Percentiles rank a stretch among this genome's conserved stretches.
Evolutionary conservation across 169 alveolate genomes (phyloP).

Genomic region (Theileria orientalis): DNA sequence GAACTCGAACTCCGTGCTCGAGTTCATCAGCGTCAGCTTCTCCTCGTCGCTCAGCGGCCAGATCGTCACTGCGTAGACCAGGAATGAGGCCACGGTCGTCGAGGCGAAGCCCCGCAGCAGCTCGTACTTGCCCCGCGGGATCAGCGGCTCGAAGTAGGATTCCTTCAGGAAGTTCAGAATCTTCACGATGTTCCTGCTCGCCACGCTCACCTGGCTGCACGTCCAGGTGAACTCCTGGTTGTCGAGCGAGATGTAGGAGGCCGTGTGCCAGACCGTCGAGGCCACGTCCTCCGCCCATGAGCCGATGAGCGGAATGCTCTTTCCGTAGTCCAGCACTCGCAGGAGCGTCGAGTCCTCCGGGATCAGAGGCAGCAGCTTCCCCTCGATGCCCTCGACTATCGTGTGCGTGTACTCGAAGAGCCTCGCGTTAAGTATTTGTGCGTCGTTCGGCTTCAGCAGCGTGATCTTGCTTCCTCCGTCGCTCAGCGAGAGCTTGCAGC

Average conservation of each 20-base stretch:
- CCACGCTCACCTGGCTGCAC: constrained; percentile 41
- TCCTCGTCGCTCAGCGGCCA: constrained; percentile 66
- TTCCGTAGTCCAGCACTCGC: constrained; percentile 24
- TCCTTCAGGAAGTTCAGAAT: constrained; percentile 56
- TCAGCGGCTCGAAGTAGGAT: constrained; percentile 48
- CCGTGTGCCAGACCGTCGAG: constrained; percentile 56
- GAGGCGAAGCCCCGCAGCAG: constrained; percentile 24
- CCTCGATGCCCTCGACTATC: constrained; percentile 30
- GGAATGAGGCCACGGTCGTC: constrained; percentile 35
- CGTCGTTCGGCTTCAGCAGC: constrained; percentile 50
- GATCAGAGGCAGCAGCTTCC: constrained; percentile 7
- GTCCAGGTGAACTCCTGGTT: constrained; percentile 53
- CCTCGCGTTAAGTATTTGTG: constrained; percentile 33
- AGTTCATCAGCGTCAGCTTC: constrained; percentile 28
- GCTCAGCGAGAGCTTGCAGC: constrained; percentile 30
- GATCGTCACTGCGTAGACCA: constrained; percentile 47
- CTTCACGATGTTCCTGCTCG: constrained; percentile 45
- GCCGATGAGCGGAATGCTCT: not conserved
- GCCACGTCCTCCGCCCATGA: constrained; percentile 61
- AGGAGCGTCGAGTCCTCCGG: constrained; percentile 25
- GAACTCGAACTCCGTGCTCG: constrained; percentile 61
- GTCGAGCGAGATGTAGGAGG: constrained; percentile 48
- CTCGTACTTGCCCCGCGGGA: not conserved
- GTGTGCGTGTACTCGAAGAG: constrained; percentile 12
- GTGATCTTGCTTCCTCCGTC: constrained; percentile 63